phyloP scores from a whole-genome alignment of 345 rosid species.

The Odontarrhena argentea region DNA sequence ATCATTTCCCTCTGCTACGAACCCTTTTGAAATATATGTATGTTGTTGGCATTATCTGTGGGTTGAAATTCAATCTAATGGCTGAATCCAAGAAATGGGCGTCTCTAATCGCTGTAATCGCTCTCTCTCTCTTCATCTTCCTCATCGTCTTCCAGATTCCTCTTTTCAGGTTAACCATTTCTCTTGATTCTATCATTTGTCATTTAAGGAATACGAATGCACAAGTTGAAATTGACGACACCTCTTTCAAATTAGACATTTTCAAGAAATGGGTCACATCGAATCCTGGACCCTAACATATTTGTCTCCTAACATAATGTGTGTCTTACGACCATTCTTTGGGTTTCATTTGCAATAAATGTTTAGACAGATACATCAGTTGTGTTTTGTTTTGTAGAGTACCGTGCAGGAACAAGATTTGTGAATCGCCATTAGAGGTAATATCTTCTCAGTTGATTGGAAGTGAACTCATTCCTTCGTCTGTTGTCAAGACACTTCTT shows the following conservation, averaged over 20 bases:
- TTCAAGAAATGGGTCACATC: not conserved
- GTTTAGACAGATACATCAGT: not conserved
- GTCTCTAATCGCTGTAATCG: constrained; percentile 50
- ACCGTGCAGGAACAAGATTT: constrained; percentile 67
- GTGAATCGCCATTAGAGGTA: constrained; percentile 69
- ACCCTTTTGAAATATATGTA: constrained; percentile 16
- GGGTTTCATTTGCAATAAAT: no score
- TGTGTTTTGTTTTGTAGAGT: constrained; percentile 48
- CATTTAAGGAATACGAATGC: not conserved
- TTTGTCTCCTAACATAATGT: not conserved
- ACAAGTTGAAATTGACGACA: not conserved
- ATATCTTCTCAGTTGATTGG: constrained; percentile 63
- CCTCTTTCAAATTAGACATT: not conserved
- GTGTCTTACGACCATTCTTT: no score
- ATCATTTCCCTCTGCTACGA: constrained; percentile 27
- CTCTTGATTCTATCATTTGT: not conserved
- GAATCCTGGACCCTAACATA: not conserved
- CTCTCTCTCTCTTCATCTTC: constrained; percentile 48
- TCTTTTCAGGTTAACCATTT: constrained; percentile 65
- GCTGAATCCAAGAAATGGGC: constrained; percentile 67
- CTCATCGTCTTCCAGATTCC: constrained; percentile 78
- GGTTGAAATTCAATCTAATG: constrained; percentile 37
- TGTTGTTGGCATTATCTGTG: not conserved
- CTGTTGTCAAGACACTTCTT: constrained; percentile 58
- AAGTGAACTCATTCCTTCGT: constrained; percentile 53